Base-by-base conservation (phyloP, 371 early-diverging fungal species). In the Mortierella sp. region DNA sequence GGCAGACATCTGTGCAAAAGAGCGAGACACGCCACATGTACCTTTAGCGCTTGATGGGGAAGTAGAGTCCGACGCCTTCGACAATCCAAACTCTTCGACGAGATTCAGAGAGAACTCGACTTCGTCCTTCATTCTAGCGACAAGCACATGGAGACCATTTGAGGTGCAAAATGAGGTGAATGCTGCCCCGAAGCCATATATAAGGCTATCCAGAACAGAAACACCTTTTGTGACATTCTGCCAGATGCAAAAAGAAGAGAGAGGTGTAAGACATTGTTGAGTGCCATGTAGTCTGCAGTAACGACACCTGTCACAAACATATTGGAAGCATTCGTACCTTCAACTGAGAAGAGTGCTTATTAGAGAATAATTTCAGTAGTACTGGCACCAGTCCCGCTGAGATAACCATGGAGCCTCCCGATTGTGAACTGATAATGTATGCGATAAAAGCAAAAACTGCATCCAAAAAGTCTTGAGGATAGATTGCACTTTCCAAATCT, bases 391-490 rank as follows among this genome's bases (percentile, higher is more conserved):
- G 84, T 17, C 97, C 99, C 4, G 96, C 95, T 19, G 94, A 87
- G 56, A 95, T 90, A 21, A 98, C 80, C 92, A 96, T 94, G 60
- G 90, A 91, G 14, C 94, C 95, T 56, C 97, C 95, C 1, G 89
- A 84, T 65, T 91, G 93, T 19, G 90, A 92, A 54, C 89, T 84
- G 32, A 92, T 83, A 37, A 98, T 78, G 51, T 88, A 91, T 0
- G 90, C 75, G 17, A 97, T 71, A 50, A 97, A 89, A 3, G 86
- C 81, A 67, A 92, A 91, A 6, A 97, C 58, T 2, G 95, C 89
- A 57, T 97, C 97, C 43, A 92, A 72, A 72, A 92, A 95, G 28
- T 93, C 92, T 63, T 87, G 89, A 8, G 92, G 82, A 54, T 82
- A 89, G 11, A 56, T 82, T 26, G 70, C 80, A 64, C 62, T 19